These are phyloP conservation scores for Sphagnum magellanicum DNA, from an alignment of 228 moss, liverwort and hornwort species.

Conservation along the genomic window DNA sequence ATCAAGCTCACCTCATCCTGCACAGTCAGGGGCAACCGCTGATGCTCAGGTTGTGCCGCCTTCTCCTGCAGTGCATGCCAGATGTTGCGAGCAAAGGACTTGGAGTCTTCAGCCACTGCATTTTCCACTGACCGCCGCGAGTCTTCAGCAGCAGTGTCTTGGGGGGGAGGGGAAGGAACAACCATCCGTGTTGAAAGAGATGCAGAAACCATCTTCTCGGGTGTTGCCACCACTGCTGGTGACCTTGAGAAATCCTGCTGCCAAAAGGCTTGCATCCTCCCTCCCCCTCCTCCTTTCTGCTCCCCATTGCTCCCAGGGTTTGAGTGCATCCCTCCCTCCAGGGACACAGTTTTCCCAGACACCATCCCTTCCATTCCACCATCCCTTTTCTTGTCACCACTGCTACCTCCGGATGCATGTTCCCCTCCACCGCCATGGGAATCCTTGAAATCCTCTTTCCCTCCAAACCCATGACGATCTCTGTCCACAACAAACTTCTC, in stretches of 20 bases:
- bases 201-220: conserved; percentile 3
- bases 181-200: conserved; percentile 14
- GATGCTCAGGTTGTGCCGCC: conserved; percentile 46
- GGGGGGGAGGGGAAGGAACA: conserved; percentile 3
- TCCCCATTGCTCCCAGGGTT: conserved; percentile 14
- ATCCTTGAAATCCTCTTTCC: conserved; percentile 14
- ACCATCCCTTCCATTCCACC: conserved; percentile 7
- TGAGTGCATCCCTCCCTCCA: conserved; percentile 11
- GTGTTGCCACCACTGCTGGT: conserved; percentile 15
- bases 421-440: not conserved
- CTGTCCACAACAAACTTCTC: not conserved
- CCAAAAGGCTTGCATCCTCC: conserved; percentile 56
- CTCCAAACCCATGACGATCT: conserved; percentile 32
- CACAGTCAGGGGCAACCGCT: conserved; percentile 38
- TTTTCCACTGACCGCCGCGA: conserved; percentile 36
- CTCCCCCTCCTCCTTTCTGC: conserved; percentile 8
- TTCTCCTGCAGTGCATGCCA: conserved; percentile 68
- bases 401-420: not conserved
- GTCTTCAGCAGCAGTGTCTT: conserved; percentile 13
- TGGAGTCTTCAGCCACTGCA: conserved; percentile 54
- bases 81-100: conserved; percentile 51
- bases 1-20: conserved; percentile 61
- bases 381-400: conserved; percentile 16
- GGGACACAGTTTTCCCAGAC: conserved; percentile 10
- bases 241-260: conserved; percentile 23